These are phyloP conservation scores for Saccharomyces hybrid DNA, from an alignment of 1,139 yeast genomes.

Conservation along the genomic window DNA sequence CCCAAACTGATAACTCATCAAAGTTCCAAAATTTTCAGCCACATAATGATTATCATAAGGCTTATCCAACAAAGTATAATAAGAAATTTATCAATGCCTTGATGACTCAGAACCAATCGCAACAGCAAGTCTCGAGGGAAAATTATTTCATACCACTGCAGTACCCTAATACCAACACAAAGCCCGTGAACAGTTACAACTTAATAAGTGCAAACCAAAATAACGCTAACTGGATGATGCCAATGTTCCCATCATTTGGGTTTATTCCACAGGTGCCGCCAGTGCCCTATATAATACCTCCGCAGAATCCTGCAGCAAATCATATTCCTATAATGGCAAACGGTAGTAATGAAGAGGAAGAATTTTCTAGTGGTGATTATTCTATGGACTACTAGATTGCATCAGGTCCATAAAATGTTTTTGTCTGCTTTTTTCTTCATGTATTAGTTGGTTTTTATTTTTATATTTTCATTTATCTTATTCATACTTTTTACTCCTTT, in stretches of 20 bases:
- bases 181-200: not conserved
- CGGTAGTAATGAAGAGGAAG: not conserved
- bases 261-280: conserved; percentile 1
- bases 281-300: conserved; percentile 1
- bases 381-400: not conserved
- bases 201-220: not conserved
- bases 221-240: not conserved
- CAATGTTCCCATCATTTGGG: not conserved
- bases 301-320: not conserved
- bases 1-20: not conserved
- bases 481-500: not conserved
- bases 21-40: not conserved
- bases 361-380: not conserved
- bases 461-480: not conserved
- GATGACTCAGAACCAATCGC: conserved; percentile 6
- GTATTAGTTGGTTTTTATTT: not conserved
- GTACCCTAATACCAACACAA: not conserved
- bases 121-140: not conserved
- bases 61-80: conserved; percentile 7
- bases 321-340: not conserved
- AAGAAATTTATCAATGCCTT: conserved; percentile 12
- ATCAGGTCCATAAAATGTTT: not conserved
- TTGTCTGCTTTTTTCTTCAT: not conserved
- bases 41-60: not conserved
- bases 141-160: not conserved